Evolutionary conservation across 495 filamentous ascomycete species (phyloP).

Genomic region (Aspergillus affinis): DNA sequence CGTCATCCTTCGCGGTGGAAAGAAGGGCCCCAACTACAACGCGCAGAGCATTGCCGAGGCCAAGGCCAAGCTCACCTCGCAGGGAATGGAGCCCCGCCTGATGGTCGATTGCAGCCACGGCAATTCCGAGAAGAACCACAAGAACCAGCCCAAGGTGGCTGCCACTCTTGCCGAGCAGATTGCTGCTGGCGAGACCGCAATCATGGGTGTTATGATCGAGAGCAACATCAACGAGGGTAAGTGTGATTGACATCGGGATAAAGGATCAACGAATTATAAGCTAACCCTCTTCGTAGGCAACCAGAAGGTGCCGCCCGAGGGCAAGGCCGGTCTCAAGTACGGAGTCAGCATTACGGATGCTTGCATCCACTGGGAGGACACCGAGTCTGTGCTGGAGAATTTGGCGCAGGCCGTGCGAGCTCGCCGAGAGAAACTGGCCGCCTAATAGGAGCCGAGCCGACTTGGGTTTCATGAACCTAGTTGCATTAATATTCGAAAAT

Average conservation of each 20-base stretch:
- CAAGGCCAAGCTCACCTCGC: constrained; percentile 65
- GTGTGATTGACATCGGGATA: constrained; percentile 11
- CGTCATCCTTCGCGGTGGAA: constrained; percentile 93
- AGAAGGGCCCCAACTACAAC: constrained; percentile 92
- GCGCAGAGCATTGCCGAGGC: constrained; percentile 74
- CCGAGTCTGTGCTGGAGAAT: constrained; percentile 72
- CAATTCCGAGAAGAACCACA: constrained; percentile 94
- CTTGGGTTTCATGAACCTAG: neutral
- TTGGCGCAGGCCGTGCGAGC: constrained; percentile 78
- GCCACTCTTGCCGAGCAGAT: constrained; percentile 80
- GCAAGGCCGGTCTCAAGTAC: constrained; percentile 85
- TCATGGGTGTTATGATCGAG: constrained; percentile 99
- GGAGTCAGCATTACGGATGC: constrained; percentile 98
- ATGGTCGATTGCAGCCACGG: constrained; percentile 99
- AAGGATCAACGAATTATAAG: constrained; percentile 6
- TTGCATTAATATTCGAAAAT: neutral
- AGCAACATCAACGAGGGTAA: constrained; percentile 91
- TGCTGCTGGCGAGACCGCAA: constrained; percentile 73
- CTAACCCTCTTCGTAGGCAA: constrained; percentile 51
- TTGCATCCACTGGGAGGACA: constrained; percentile 94
- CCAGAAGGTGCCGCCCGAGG: constrained; percentile 91
- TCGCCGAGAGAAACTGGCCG: constrained; percentile 37
- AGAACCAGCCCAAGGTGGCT: constrained; percentile 96
- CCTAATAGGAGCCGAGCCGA: constrained; percentile 1
- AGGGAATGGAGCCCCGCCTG: constrained; percentile 67